Base-by-base conservation (phyloP, 2,329 filamentous ascomycete species). In the Lasiodiplodia sp. region DNA sequence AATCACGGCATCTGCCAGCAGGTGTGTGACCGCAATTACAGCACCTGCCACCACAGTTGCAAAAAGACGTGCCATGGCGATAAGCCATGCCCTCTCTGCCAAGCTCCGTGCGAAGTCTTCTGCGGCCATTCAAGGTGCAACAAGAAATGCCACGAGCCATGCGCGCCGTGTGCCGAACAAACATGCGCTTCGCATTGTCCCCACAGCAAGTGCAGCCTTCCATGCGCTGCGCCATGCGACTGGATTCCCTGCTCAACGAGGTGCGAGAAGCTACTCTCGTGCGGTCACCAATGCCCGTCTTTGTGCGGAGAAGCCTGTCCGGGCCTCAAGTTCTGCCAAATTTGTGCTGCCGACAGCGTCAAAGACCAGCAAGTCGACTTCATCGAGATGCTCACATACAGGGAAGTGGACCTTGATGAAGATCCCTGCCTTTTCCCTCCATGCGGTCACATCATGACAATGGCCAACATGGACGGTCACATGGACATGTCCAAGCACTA, bases 221-320 rank as follows among this genome's bases (percentile, higher is more conserved):
- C 87, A 21, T 92, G 91, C 70, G 88, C 88, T 0, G 90, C 86
- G 0, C 90, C 91, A 0, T 93, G 90, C 74, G 82, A 91, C 71
- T 85, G 87, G 78, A 73, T 92, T 0, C 91, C 91, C 1, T 93
- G 90, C 74, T 86, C 85, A 1, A 76, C 83, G 71, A 82, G 90
- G 10, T 93, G 91, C 73, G 73, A 79, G 3, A 80, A 85, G 34
- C 18, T 69, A 0, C 76, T 92, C 3, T 21, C 31, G 0, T 92
- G 90, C 73, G 87, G 87, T 0, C 89, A 92, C 75, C 86, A 82
- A 74, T 92, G 87, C 23, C 89, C 89, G 0, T 87, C 86, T 0
- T 70, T 91, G 2, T 92, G 90, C 71, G 90, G 90, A 1, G 90
- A 92, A 73, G 69, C 69, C 0, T 93, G 90, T 69, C 90, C 88